Evolutionary conservation across 495 filamentous ascomycete genomes (phyloP).

Genomic region (Annulohypoxylon moriforme): DNA sequence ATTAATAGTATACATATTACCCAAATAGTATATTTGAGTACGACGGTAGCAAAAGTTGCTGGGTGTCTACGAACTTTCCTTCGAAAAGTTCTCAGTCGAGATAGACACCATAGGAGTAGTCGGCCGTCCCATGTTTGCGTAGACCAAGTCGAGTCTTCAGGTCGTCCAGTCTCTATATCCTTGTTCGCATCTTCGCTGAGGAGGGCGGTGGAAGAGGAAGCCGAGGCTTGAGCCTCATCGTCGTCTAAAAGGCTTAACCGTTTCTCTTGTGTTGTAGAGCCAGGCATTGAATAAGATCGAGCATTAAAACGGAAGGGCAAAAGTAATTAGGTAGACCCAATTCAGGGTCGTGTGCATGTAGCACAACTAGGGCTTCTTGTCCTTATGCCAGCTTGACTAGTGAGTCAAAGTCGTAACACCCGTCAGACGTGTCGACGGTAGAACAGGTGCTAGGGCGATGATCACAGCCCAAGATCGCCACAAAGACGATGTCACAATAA

Average conservation of each 20-base stretch:
- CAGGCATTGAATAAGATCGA: slow-evolving; percentile 36
- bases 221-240: slow-evolving; percentile 28
- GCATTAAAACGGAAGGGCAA: slow-evolving; percentile 22
- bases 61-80: slow-evolving; percentile 36
- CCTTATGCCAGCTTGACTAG: slow-evolving; percentile 16
- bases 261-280: slow-evolving; percentile 35
- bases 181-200: slow-evolving; percentile 28
- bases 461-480: neutral
- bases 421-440: neutral
- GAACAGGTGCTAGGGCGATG: neutral
- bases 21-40: slow-evolving; percentile 31
- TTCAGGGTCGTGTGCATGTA: slow-evolving; percentile 11
- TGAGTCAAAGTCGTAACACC: slow-evolving; percentile 23
- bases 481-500: neutral
- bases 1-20: slow-evolving; percentile 46
- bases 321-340: slow-evolving; percentile 4
- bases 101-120: slow-evolving; percentile 31
- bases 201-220: slow-evolving; percentile 32
- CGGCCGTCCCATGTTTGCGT: slow-evolving; percentile 26
- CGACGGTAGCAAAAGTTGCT: neutral
- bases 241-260: slow-evolving; percentile 34
- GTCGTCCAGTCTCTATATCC: slow-evolving; percentile 16
- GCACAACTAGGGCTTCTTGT: slow-evolving; percentile 19
- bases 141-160: slow-evolving; percentile 7
- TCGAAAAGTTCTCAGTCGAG: slow-evolving; percentile 30